A percentile compares a stretch with the other conserved stretches of the same genome.
phyloP scores from a whole-genome alignment of 2,329 filamentous ascomycete species.

The Fusarium heterosporum region DNA sequence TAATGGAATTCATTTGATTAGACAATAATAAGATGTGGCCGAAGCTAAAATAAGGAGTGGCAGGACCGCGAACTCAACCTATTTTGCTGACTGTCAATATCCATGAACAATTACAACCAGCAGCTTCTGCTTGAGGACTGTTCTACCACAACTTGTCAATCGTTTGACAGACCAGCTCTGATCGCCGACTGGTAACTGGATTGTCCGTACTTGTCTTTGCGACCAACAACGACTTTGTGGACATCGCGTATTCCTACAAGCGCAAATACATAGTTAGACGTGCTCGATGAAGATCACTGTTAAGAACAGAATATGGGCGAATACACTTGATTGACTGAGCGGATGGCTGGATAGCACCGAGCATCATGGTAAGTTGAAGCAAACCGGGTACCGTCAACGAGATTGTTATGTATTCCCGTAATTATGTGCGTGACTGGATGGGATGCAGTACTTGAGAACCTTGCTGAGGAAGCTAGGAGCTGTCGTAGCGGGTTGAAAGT shows the following conservation, averaged over 20 bases:
- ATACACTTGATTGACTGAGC: background rate
- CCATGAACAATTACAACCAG: background rate
- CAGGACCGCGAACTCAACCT: background rate
- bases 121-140: background rate
- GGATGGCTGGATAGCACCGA: background rate
- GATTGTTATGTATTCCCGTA: background rate
- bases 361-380: background rate
- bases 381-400: background rate
- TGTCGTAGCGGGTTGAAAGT: background rate
- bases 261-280: background rate
- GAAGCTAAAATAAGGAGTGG: background rate
- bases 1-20: slow-evolving; percentile 5
- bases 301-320: background rate
- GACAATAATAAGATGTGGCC: background rate
- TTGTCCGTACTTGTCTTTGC: background rate
- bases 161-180: background rate
- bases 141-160: background rate
- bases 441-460: background rate
- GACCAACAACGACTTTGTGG: background rate
- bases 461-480: background rate
- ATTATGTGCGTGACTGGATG: background rate
- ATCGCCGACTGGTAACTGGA: background rate
- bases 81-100: background rate
- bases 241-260: background rate
- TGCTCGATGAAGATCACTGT: background rate